Evolutionary conservation across 2,329 filamentous ascomycete species (phyloP).

Genomic region (Fusarium dimerum): DNA sequence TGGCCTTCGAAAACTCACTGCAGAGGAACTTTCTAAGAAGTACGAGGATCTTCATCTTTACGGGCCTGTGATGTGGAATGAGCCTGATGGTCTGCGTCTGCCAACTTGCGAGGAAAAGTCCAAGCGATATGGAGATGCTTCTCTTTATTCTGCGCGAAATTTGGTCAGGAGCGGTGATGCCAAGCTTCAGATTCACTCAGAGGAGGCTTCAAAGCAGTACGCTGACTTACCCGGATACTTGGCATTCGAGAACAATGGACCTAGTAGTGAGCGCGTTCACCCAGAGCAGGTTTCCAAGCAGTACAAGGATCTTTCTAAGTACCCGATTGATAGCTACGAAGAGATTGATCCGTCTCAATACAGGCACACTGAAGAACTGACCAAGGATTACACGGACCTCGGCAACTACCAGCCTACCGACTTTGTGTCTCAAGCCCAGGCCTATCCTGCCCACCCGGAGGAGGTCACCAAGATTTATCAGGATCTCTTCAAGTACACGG

Average conservation of each 20-base stretch:
- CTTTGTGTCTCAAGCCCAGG: conserved; percentile 31
- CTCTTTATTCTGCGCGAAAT: conserved; percentile 32
- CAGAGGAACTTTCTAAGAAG: conserved; percentile 37
- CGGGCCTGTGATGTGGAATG: conserved; percentile 38
- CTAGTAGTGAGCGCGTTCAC: conserved; percentile 24
- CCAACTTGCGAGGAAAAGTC: conserved; percentile 39
- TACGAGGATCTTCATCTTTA: conserved; percentile 43
- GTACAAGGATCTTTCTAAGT: conserved; percentile 36
- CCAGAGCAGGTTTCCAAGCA: conserved; percentile 35
- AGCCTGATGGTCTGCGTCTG: conserved; percentile 36
- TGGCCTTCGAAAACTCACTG: conserved; percentile 36
- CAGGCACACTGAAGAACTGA: conserved; percentile 40
- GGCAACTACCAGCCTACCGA: conserved; percentile 38
- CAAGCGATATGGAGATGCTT: conserved; percentile 41
- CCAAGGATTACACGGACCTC: conserved; percentile 44
- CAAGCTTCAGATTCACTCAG: conserved; percentile 27
- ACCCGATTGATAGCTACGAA: conserved; percentile 33
- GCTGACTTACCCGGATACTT: conserved; percentile 38
- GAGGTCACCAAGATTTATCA: conserved; percentile 40
- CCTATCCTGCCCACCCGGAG: conserved; percentile 35
- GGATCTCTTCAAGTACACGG: conserved; percentile 43
- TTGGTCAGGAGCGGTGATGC: too few relatives aligned
- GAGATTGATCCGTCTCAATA: conserved; percentile 28
- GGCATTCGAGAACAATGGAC: conserved; percentile 27
- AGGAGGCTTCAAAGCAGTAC: conserved; percentile 41